Percentiles rank a stretch among this genome's conserved stretches.
phyloP scores from a whole-genome alignment of 2,329 filamentous ascomycete genomes.

The Fusarium siculi region DNA sequence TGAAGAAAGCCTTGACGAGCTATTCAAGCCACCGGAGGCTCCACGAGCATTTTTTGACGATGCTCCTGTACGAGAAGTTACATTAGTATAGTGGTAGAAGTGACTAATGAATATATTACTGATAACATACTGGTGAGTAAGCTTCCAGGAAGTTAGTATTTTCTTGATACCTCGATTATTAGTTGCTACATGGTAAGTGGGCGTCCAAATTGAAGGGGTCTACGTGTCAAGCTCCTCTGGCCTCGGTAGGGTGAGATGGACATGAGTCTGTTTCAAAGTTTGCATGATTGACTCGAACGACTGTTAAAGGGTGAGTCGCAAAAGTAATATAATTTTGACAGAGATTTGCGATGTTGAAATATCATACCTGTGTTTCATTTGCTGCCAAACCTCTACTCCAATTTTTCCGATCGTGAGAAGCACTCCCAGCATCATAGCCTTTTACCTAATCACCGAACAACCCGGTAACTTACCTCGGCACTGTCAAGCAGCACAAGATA shows the following conservation, averaged over 20 bases:
- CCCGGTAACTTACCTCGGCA: not conserved
- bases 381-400: too few species aligned
- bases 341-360: too few species aligned
- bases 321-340: too few species aligned
- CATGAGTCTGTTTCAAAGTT: too few species aligned
- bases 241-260: too few species aligned
- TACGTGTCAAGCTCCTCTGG: too few species aligned
- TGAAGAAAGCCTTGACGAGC: not conserved
- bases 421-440: rapidly evolving
- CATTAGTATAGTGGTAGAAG: not conserved
- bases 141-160: not conserved
- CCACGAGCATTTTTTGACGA: not conserved
- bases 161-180: too few species aligned
- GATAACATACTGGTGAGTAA: not conserved
- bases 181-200: too few species aligned
- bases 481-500: not conserved
- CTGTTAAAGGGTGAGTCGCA: too few species aligned
- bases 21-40: not conserved
- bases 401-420: rapidly evolving
- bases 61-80: not conserved
- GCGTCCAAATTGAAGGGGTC: too few species aligned
- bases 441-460: not conserved
- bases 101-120: not conserved
- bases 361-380: too few species aligned
- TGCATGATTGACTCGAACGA: too few species aligned